A percentile compares a stretch with the other conserved stretches of the same genome.
Conservation (phyloP, 2,329 filamentous ascomycete genomes). For the Phoma herbarum region DNA sequence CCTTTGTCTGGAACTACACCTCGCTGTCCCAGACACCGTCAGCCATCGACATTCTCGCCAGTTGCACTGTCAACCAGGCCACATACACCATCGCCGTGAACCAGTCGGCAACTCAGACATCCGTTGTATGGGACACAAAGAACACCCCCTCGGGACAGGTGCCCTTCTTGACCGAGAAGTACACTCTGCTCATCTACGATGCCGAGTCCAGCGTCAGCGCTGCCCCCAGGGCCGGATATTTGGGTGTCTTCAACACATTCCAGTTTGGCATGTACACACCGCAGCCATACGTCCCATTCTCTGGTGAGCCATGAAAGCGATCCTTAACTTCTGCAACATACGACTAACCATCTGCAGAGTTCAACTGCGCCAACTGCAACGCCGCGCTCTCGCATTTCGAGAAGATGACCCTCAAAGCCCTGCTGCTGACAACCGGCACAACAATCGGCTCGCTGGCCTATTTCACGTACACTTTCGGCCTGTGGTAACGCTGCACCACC, state of each 20-base stretch:
- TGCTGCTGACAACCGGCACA: slow-evolving; percentile 64
- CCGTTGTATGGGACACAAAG: slow-evolving; percentile 68
- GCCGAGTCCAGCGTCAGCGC: slow-evolving; percentile 62
- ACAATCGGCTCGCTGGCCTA: slow-evolving; percentile 67
- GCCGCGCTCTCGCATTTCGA: slow-evolving; percentile 62
- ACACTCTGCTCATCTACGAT: slow-evolving; percentile 71
- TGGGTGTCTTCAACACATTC: slow-evolving; percentile 61
- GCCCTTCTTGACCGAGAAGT: slow-evolving; percentile 66
- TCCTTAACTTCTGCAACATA: slow-evolving; percentile 21
- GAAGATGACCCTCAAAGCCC: slow-evolving; percentile 63
- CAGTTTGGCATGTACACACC: slow-evolving; percentile 70
- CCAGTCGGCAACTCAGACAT: slow-evolving; percentile 62
- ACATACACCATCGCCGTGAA: slow-evolving; percentile 71
- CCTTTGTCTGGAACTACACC: slow-evolving; percentile 75
- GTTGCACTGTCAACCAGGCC: slow-evolving; percentile 65
- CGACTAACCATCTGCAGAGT: slow-evolving; percentile 52
- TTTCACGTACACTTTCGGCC: slow-evolving; percentile 57
- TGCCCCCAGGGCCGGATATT: slow-evolving; percentile 62
- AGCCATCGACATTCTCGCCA: slow-evolving; percentile 68
- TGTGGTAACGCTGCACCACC: slow-evolving; percentile 41
- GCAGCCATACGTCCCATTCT: slow-evolving; percentile 60
- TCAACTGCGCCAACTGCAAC: slow-evolving; percentile 65
- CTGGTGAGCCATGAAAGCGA: slow-evolving; percentile 47
- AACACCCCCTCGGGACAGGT: slow-evolving; percentile 36
- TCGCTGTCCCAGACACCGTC: slow-evolving; percentile 67